Conservation (phyloP, 2,329 filamentous ascomycete genomes). For the Berkeleyomyces rouxiae region DNA sequence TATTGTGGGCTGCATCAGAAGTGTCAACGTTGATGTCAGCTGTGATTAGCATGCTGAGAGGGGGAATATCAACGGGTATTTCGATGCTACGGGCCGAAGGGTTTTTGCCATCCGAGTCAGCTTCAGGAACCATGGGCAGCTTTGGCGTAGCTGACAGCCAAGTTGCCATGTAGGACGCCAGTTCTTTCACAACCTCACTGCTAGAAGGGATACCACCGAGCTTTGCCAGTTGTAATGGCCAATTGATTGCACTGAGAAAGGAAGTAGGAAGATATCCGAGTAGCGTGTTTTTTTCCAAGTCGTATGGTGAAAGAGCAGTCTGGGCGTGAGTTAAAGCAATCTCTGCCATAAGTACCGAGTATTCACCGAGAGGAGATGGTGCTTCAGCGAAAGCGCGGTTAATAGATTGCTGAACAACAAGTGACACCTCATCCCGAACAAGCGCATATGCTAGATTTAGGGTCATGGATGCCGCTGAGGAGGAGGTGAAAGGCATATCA, state of each 20-base stretch:
- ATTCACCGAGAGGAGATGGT: conserved; percentile 25
- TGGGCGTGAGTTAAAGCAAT: conserved; percentile 29
- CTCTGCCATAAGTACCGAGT: conserved; percentile 30
- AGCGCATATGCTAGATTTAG: conserved; percentile 62
- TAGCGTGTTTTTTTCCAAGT: conserved; percentile 41
- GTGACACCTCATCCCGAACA: conserved; percentile 55
- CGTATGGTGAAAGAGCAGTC: conserved; percentile 27
- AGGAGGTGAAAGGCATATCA: conserved; percentile 14
- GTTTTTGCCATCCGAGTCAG: not conserved
- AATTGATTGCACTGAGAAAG: conserved; percentile 14
- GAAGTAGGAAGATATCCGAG: conserved; percentile 23
- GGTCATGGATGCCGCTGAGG: conserved; percentile 32
- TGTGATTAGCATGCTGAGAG: conserved; percentile 67
- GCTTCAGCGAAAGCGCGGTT: conserved; percentile 20
- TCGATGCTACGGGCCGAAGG: conserved; percentile 39
- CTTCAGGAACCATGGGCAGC: not conserved
- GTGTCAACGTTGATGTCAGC: conserved; percentile 43
- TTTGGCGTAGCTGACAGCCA: conserved; percentile 22
- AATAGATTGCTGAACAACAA: conserved; percentile 30
- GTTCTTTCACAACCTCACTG: conserved; percentile 5
- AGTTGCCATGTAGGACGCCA: conserved; percentile 22
- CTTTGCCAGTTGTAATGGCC: conserved; percentile 4
- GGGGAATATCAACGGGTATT: conserved; percentile 81
- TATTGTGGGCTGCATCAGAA: conserved; percentile 18
- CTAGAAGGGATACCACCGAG: not conserved